phyloP scores from a whole-genome alignment of 1,284 basidiomycete species.

The Ustilago nuda region DNA sequence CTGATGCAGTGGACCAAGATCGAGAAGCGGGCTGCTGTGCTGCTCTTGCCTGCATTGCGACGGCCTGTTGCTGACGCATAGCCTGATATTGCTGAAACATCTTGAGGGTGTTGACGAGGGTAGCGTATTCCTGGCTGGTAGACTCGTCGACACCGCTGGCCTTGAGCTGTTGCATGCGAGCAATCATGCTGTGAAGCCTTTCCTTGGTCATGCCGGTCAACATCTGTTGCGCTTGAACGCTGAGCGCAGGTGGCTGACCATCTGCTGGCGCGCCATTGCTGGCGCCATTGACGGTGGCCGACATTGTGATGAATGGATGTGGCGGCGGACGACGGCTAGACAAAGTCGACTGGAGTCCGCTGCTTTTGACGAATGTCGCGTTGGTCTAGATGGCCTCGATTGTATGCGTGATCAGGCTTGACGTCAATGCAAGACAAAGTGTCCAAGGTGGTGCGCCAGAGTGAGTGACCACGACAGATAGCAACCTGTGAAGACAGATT shows the following conservation, averaged over 20 bases:
- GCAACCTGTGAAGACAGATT: not conserved
- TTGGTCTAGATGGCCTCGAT: not conserved
- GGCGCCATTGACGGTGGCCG: slow-evolving; percentile 47
- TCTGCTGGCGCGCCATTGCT: slow-evolving; percentile 33
- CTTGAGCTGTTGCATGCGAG: slow-evolving; percentile 70
- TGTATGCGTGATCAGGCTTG: not conserved
- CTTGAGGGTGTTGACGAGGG: slow-evolving; percentile 65
- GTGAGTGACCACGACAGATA: not conserved
- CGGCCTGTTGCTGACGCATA: slow-evolving; percentile 61
- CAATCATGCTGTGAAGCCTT: slow-evolving; percentile 60
- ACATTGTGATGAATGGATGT: slow-evolving; percentile 26
- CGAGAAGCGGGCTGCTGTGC: slow-evolving; percentile 17
- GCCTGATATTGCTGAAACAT: slow-evolving; percentile 67
- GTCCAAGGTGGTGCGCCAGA: not conserved
- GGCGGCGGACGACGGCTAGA: not conserved
- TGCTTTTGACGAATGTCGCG: not conserved
- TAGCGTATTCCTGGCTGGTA: slow-evolving; percentile 68
- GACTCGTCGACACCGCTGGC: slow-evolving; percentile 68
- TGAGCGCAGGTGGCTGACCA: slow-evolving; percentile 38
- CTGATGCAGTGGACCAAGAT: slow-evolving; percentile 13
- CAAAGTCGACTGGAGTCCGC: not conserved
- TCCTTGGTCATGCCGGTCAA: slow-evolving; percentile 67
- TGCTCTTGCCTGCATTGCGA: slow-evolving; percentile 47
- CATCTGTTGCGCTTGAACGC: slow-evolving; percentile 59
- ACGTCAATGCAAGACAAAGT: not conserved